These are phyloP conservation scores for Gloeostereum incarnatum DNA, from an alignment of 768 basidiomycete species.

Conservation along the genomic window DNA sequence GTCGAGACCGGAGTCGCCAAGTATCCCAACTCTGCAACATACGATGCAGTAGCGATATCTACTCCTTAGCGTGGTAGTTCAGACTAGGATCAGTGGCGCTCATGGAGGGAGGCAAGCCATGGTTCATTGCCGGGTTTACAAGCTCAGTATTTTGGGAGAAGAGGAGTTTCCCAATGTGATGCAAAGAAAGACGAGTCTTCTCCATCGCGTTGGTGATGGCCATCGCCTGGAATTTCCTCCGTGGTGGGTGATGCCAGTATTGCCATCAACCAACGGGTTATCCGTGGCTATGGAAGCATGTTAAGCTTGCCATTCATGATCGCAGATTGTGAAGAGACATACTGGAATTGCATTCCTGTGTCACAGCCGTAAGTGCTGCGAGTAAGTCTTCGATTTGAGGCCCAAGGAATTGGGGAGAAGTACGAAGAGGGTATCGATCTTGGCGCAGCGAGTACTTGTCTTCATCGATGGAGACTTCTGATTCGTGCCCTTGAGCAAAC, in stretches of 20 bases:
- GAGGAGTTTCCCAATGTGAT: conserved; percentile 40
- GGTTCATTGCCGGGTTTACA: conserved; percentile 73
- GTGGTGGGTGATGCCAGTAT: conserved; percentile 56
- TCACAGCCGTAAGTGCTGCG: conserved; percentile 45
- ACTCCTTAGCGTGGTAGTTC: conserved; percentile 70
- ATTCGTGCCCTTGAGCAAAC: conserved; percentile 50
- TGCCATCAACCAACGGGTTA: conserved; percentile 70
- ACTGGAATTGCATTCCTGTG: conserved; percentile 76
- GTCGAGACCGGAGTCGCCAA: conserved; percentile 73
- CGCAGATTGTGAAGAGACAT: conserved; percentile 15
- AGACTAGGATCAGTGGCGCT: conserved; percentile 68
- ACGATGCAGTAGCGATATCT: conserved; percentile 77
- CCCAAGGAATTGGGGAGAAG: conserved; percentile 70
- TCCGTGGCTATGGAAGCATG: conserved; percentile 54
- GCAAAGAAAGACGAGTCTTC: conserved; percentile 31
- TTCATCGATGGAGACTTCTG: conserved; percentile 54
- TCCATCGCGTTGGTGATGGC: conserved; percentile 50
- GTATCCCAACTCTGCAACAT: conserved; percentile 70
- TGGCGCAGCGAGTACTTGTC: conserved; percentile 67
- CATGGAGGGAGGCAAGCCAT: conserved; percentile 66
- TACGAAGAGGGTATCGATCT: conserved; percentile 64
- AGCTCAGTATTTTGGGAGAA: conserved; percentile 55
- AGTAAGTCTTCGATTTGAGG: conserved; percentile 74
- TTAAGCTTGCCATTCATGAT: conserved; percentile 4
- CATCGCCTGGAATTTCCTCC: conserved; percentile 62